phyloP scores from a whole-genome alignment of 345 rosid genomes.

The Murraya paniculata region DNA sequence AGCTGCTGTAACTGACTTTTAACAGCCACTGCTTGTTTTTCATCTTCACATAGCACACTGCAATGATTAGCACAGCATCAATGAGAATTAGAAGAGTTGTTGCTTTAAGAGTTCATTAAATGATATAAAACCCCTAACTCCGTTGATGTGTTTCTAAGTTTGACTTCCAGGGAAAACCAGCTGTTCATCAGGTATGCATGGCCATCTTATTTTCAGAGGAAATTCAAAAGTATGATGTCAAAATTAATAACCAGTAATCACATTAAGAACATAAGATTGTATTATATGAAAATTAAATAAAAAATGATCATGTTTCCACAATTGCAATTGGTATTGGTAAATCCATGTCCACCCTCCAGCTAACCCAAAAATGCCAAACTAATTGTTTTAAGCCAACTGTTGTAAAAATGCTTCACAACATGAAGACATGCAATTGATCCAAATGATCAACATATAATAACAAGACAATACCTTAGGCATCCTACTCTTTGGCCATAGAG shows the following conservation, averaged over 20 bases:
- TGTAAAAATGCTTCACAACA: not conserved
- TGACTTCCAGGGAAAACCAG: not conserved
- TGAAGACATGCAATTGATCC: not conserved
- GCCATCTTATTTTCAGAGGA: not conserved
- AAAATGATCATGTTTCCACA: not conserved
- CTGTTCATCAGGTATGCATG: not conserved
- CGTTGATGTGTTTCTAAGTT: not conserved
- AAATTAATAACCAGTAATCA: not conserved
- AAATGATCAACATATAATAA: not conserved
- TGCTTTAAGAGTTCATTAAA: not conserved
- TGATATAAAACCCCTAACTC: not conserved
- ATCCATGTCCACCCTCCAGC: not conserved
- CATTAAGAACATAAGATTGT: not conserved
- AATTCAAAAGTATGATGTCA: not conserved
- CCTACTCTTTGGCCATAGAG: conserved; percentile 98
- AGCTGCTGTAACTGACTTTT: conserved; percentile 97
- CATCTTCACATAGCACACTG: conserved; percentile 87
- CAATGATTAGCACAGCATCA: conserved; percentile 12
- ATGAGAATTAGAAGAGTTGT: not conserved
- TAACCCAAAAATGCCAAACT: not conserved
- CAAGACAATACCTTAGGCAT: conserved; percentile 72
- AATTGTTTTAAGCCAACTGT: not conserved
- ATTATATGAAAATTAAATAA: not conserved
- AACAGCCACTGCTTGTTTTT: conserved; percentile 74
- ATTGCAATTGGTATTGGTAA: not conserved